Base-by-base conservation (phyloP, 306 rosid species). In the Acacia crassicarpa region DNA sequence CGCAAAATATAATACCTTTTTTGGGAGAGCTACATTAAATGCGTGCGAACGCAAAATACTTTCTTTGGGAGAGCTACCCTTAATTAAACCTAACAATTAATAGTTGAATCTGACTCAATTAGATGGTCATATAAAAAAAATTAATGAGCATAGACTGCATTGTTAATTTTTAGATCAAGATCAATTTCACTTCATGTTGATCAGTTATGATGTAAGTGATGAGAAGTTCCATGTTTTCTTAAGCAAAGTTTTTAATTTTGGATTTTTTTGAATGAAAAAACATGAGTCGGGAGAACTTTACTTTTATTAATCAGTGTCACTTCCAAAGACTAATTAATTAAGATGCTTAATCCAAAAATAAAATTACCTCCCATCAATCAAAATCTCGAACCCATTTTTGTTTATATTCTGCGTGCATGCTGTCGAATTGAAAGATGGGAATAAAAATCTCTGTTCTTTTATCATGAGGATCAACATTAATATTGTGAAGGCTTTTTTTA, bases 321-420 rank as follows among this genome's bases (percentile, higher is more conserved):
- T 61, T 61, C 35, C 8, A 12, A 61, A 23, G 67, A 23, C 67
- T 23, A 51, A 51, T 51, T 23, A 51, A 51, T 17, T 51, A 61
- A 25, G 67, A 61, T 23, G 35, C 67, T 61, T 4, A 61, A 61
- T 61, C 33, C 8, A 61, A 61, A 61, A 11, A 61, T 25, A n/a
- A 43, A 43, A 41, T 69, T n/a, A 30, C 13, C 49, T 33, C 10
- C 72, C 81, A 66, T n/a, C 38, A 66, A 78, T 67, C 81, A 65
- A 33, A 75, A 40, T 23, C 79, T 75, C 78, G 58, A 16, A 6
- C 69, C 69, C 69, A 19, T 75, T 33, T 58, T 9, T 75, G 75
- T 12, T 27, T 32, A n/a, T 58, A 58, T 59, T n/a, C 11, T 74
- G 62, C 40, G 9, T 40, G 69, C 68, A 38, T 22, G 35, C 68